Evolutionary conservation across 1,284 basidiomycete genomes (phyloP).

Genomic region (Tremellales sp.): DNA sequence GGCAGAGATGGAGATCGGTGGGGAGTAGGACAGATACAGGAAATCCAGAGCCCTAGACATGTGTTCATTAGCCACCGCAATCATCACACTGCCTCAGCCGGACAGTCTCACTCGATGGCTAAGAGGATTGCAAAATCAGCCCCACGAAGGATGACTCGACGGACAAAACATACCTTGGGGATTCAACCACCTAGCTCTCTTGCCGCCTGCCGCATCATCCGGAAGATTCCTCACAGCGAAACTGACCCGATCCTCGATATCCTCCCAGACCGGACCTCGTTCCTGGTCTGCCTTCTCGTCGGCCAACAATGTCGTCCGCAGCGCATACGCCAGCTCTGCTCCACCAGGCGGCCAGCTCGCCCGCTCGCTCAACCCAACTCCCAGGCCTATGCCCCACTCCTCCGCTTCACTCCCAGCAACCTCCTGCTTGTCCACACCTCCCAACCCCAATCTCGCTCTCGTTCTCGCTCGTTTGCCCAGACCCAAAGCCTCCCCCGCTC

Average conservation of each 20-base stretch:
- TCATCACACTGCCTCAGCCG: too few relatives aligned
- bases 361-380: constrained; percentile 62
- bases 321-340: constrained; percentile 70
- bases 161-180: constrained; percentile 55
- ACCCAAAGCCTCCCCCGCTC: constrained; percentile 29
- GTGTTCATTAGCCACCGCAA: constrained; percentile 2
- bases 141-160: constrained; percentile 57
- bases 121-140: neutral
- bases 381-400: constrained; percentile 60
- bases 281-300: constrained; percentile 11
- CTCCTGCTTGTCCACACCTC: neutral
- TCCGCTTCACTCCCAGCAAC: constrained; percentile 7
- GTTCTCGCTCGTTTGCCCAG: constrained; percentile 36
- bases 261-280: constrained; percentile 50
- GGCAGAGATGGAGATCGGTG: constrained; percentile 65
- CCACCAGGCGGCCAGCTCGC: constrained; percentile 80
- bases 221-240: constrained; percentile 71
- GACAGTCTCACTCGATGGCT: neutral
- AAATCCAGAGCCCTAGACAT: constrained; percentile 70
- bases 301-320: constrained; percentile 53
- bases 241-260: constrained; percentile 71
- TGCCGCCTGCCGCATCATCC: constrained; percentile 51
- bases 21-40: constrained; percentile 77
- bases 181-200: constrained; percentile 69
- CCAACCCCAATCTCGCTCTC: constrained; percentile 36